These are phyloP conservation scores for Coelomomyces lativittatus DNA, from an alignment of 371 early-diverging fungal species.

Conservation along the genomic window DNA sequence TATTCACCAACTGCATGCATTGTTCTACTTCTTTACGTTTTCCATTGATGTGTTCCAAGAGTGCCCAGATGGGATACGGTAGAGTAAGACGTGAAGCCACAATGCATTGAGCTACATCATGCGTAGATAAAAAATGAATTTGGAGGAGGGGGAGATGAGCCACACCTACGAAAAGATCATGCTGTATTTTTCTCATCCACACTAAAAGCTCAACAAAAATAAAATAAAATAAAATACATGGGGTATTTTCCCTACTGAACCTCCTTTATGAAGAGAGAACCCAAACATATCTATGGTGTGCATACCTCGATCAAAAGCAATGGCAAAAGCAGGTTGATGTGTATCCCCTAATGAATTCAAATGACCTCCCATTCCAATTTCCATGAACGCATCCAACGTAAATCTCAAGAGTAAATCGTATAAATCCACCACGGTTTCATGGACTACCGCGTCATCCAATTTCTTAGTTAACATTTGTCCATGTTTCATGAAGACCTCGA, in stretches of 20 bases:
- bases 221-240: too few relatives aligned
- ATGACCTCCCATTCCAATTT: slow-evolving; percentile 21
- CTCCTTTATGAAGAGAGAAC: too few relatives aligned
- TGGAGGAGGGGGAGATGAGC: neutral
- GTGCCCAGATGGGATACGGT: slow-evolving; percentile 4
- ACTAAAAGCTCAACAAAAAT: too few relatives aligned
- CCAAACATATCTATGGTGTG: too few relatives aligned
- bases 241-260: too few relatives aligned
- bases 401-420: slow-evolving; percentile 18
- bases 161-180: too few relatives aligned
- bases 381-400: slow-evolving; percentile 24
- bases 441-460: neutral
- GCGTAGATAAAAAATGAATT: neutral
- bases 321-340: slow-evolving; percentile 19
- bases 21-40: slow-evolving; percentile 3
- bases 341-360: slow-evolving; percentile 3
- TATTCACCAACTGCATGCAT: slow-evolving; percentile 6
- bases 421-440: slow-evolving; percentile 9
- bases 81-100: slow-evolving; percentile 5
- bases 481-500: neutral
- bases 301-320: slow-evolving; percentile 10
- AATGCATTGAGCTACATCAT: slow-evolving; percentile 6
- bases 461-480: neutral
- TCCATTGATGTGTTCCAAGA: slow-evolving; percentile 9
- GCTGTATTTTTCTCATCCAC: too few relatives aligned